Conservation (phyloP, 768 basidiomycete genomes). For the Suillus occidentalis region DNA sequence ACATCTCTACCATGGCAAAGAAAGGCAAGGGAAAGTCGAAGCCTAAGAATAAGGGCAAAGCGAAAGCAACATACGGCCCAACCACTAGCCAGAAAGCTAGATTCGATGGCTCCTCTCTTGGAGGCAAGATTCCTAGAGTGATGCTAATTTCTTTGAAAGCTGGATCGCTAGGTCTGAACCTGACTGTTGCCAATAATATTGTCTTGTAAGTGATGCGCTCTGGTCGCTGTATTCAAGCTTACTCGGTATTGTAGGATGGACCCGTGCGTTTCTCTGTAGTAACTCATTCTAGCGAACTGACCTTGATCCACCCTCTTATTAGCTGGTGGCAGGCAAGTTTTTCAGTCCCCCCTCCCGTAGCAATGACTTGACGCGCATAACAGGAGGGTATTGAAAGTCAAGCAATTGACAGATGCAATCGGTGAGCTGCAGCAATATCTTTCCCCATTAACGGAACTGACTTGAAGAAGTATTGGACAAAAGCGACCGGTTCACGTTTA, state of each 20-base stretch:
- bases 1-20: constrained; percentile 31
- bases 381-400: constrained; percentile 84
- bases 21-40: constrained; percentile 34
- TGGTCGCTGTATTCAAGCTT: constrained; percentile 1
- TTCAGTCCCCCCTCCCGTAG: not conserved
- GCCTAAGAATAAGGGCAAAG: constrained; percentile 42
- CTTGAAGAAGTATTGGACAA: constrained; percentile 64
- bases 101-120: constrained; percentile 23
- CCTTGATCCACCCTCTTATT: constrained; percentile 4
- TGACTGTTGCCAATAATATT: constrained; percentile 88
- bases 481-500: constrained; percentile 82
- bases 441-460: constrained; percentile 8
- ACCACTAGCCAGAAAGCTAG: constrained; percentile 9
- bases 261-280: constrained; percentile 54
- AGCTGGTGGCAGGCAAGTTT: constrained; percentile 76
- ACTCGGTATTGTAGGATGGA: constrained; percentile 59
- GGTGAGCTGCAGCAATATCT: constrained; percentile 35
- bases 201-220: constrained; percentile 56
- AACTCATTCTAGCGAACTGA: constrained; percentile 5
- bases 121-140: constrained; percentile 61
- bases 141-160: constrained; percentile 88
- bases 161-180: constrained; percentile 83
- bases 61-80: constrained; percentile 29
- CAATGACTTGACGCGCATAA: constrained; percentile 14
- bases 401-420: constrained; percentile 78